A percentile compares a stretch with the other conserved stretches of the same genome.
These are phyloP conservation scores for Handroanthus guayacan DNA, from an alignment of 257 asterid genomes.

Conservation along the genomic window DNA sequence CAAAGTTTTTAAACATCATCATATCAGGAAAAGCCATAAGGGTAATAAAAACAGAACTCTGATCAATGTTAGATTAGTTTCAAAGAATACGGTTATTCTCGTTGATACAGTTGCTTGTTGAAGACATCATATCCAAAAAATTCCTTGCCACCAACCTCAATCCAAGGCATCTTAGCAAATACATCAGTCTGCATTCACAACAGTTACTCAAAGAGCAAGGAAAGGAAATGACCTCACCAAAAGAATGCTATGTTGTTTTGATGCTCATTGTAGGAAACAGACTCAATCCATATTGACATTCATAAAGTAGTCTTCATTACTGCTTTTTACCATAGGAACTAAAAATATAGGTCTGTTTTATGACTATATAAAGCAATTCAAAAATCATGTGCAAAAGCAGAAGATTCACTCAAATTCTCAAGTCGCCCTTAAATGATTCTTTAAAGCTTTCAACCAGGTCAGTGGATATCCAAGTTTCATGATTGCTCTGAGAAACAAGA, in stretches of 20 bases:
- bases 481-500: background rate
- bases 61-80: background rate
- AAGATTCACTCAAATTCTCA: constrained; percentile 6
- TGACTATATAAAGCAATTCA: background rate
- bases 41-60: background rate
- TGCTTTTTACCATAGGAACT: constrained; percentile 8
- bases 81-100: constrained; percentile 2
- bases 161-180: constrained; percentile 6
- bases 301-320: constrained; percentile 6
- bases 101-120: constrained; percentile 22
- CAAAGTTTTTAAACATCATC: constrained; percentile 8
- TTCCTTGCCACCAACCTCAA: constrained; percentile 21
- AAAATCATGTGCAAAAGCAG: constrained; percentile 14
- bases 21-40: constrained; percentile 16
- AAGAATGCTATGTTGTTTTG: constrained; percentile 13
- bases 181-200: constrained; percentile 1
- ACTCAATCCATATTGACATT: constrained; percentile 12
- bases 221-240: background rate
- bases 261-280: constrained; percentile 3
- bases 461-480: background rate
- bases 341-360: constrained; percentile 13
- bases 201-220: background rate
- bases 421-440: constrained; percentile 7
- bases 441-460: constrained; percentile 14
- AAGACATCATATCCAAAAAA: constrained; percentile 22